Evolutionary conservation across 2,329 filamentous ascomycete genomes (phyloP).

Genomic region (Botrytis byssoidea): DNA sequence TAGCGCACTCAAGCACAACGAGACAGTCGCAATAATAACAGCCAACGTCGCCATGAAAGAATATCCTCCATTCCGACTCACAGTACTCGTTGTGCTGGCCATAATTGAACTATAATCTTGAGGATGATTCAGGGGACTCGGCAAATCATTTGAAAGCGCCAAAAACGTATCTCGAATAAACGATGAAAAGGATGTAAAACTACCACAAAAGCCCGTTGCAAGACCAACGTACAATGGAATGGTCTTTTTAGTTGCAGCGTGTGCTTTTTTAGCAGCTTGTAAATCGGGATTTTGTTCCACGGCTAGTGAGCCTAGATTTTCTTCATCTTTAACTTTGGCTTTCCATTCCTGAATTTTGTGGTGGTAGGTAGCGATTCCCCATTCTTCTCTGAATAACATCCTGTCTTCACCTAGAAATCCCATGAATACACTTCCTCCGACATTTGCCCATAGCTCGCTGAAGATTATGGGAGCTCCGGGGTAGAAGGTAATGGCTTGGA

Average conservation of each 20-base stretch:
- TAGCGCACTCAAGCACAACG: slow-evolving; percentile 67
- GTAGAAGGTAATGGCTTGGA: slow-evolving; percentile 78
- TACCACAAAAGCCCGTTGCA: slow-evolving; percentile 83
- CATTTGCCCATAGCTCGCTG: slow-evolving; percentile 82
- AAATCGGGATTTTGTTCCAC: slow-evolving; percentile 39
- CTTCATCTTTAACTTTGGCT: slow-evolving; percentile 42
- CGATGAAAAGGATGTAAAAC: slow-evolving; percentile 84
- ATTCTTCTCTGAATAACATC: slow-evolving; percentile 69
- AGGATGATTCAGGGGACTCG: slow-evolving; percentile 47
- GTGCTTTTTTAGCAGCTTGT: slow-evolving; percentile 53
- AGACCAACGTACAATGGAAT: slow-evolving; percentile 87
- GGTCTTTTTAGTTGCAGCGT: slow-evolving; percentile 72
- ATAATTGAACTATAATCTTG: slow-evolving; percentile 39
- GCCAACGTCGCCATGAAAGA: slow-evolving; percentile 79
- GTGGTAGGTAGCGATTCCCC: slow-evolving; percentile 50
- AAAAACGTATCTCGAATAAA: slow-evolving; percentile 81
- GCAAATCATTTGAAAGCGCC: slow-evolving; percentile 72
- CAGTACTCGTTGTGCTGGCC: slow-evolving; percentile 40
- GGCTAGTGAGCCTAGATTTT: slow-evolving; percentile 33
- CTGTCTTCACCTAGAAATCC: slow-evolving; percentile 82
- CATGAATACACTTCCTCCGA: slow-evolving; percentile 77
- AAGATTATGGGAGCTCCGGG: slow-evolving; percentile 73
- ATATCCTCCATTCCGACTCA: slow-evolving; percentile 67
- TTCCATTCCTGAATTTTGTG: slow-evolving; percentile 40
- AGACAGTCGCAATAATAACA: slow-evolving; percentile 69